Percentiles rank a stretch among this genome's conserved stretches.
Evolutionary conservation across 2,329 filamentous ascomycete species (phyloP).

Genomic region (Davidsoniella neocaledoniae): DNA sequence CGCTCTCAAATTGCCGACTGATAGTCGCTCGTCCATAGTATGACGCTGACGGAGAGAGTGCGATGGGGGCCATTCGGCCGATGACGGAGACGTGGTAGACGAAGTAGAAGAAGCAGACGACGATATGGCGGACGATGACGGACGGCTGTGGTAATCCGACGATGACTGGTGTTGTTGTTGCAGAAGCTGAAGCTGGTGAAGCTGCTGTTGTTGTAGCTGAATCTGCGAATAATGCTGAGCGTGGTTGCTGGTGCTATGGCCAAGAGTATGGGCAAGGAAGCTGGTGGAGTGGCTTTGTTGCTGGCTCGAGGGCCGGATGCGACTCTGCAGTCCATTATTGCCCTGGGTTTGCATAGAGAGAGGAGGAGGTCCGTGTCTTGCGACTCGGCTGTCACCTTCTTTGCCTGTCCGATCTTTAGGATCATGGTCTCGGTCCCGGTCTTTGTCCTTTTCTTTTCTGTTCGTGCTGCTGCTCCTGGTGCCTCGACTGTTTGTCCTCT

Average conservation of each 20-base stretch:
- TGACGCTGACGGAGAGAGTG: conserved; percentile 4
- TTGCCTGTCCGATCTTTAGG: neutral
- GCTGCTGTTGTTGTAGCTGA: conserved; percentile 1
- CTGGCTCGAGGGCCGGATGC: conserved; percentile 10
- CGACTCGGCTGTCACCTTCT: neutral
- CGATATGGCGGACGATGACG: conserved; percentile 5
- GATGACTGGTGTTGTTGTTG: neutral
- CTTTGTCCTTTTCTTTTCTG: neutral
- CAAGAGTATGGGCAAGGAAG: neutral
- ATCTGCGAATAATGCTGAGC: neutral
- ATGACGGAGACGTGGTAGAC: conserved; percentile 5
- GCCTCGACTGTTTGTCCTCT: too few relatives aligned
- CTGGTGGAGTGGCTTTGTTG: neutral
- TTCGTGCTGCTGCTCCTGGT: neutral
- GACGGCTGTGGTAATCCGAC: conserved; percentile 1
- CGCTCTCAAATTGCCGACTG: conserved; percentile 8
- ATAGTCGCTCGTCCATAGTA: conserved; percentile 12
- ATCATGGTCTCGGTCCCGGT: neutral
- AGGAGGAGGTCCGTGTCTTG: conserved; percentile 11
- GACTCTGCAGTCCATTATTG: conserved; percentile 4
- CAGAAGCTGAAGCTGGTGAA: conserved; percentile 2
- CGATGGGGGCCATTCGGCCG: conserved; percentile 8
- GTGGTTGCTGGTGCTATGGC: neutral
- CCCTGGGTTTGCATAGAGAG: conserved; percentile 8
- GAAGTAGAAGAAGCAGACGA: conserved; percentile 6